Percentiles rank a stretch among this genome's conserved stretches.
phyloP scores from a whole-genome alignment of 1,139 yeast genomes.

The Yamadazyma blattariae region DNA sequence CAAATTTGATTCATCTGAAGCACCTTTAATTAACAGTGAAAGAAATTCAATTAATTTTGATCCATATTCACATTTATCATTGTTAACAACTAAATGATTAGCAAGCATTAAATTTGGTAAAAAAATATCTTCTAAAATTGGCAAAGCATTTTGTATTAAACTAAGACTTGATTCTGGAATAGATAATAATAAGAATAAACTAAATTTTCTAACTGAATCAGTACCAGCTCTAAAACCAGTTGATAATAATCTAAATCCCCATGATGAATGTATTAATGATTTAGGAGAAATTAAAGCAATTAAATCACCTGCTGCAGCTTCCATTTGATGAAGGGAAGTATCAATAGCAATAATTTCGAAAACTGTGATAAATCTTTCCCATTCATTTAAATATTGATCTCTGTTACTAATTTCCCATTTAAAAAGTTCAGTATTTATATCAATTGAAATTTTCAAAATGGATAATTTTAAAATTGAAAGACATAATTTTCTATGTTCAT shows the following conservation, averaged over 20 bases:
- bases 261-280: conserved; percentile 57
- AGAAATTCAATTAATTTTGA: conserved; percentile 49
- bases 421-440: conserved; percentile 43
- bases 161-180: conserved; percentile 49
- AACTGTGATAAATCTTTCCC: conserved; percentile 73
- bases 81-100: conserved; percentile 48
- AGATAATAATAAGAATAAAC: conserved; percentile 55
- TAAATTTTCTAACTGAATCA: conserved; percentile 73
- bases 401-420: conserved; percentile 40
- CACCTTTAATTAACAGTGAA: conserved; percentile 36
- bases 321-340: conserved; percentile 82
- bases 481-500: conserved; percentile 72
- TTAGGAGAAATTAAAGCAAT: conserved; percentile 50
- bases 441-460: conserved; percentile 40
- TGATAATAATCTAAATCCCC: conserved; percentile 72
- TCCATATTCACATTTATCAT: conserved; percentile 56
- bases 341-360: conserved; percentile 83
- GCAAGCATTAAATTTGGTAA: conserved; percentile 69
- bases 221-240: conserved; percentile 77
- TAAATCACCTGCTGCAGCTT: conserved; percentile 72
- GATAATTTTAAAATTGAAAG: conserved; percentile 66
- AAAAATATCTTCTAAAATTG: conserved; percentile 49
- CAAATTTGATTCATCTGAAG: conserved; percentile 27
- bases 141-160: conserved; percentile 46
- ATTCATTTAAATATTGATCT: conserved; percentile 43